Conservation (phyloP, 345 rosid species). For the Pseudoturritis turrita region DNA sequence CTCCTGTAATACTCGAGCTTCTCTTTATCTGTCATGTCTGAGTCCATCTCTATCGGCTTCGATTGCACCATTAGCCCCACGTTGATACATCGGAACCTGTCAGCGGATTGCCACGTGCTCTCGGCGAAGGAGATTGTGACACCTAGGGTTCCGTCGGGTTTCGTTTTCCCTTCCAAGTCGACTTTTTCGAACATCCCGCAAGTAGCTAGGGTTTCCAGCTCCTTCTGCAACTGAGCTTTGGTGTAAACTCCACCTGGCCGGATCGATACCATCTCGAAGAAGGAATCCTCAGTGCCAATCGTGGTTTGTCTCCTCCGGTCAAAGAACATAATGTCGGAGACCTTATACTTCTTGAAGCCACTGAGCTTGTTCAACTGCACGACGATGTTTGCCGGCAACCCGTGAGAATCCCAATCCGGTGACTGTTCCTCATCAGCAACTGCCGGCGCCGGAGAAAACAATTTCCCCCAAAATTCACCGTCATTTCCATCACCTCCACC, state of each 20-base stretch:
- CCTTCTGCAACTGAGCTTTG: constrained; percentile 72
- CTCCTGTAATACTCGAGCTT: constrained; percentile 73
- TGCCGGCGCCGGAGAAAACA: constrained; percentile 52
- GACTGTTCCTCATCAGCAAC: constrained; percentile 72
- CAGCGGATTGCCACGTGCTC: constrained; percentile 92
- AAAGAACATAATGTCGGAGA: constrained; percentile 76
- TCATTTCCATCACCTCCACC: constrained; percentile 45
- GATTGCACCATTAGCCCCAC: constrained; percentile 87
- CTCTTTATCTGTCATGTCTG: constrained; percentile 98
- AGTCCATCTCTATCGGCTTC: constrained; percentile 80
- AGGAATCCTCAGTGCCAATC: constrained; percentile 81
- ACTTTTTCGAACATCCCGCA: constrained; percentile 99
- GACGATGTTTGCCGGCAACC: constrained; percentile 76
- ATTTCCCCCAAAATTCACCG: constrained; percentile 49
- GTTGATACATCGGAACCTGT: constrained; percentile 79
- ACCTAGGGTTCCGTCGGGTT: constrained; percentile 70
- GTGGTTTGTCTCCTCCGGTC: constrained; percentile 59
- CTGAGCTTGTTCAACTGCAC: constrained; percentile 84
- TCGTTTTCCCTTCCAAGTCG: constrained; percentile 81
- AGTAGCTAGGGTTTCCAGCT: constrained; percentile 81
- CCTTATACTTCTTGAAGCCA: constrained; percentile 77
- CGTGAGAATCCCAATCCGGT: constrained; percentile 86
- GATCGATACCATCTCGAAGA: constrained; percentile 93
- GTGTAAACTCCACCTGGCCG: constrained; percentile 84
- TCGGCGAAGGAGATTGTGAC: constrained; percentile 70